Conservation (phyloP, 2,329 filamentous ascomycete species). For the Bimuria novae-zelandiae region DNA sequence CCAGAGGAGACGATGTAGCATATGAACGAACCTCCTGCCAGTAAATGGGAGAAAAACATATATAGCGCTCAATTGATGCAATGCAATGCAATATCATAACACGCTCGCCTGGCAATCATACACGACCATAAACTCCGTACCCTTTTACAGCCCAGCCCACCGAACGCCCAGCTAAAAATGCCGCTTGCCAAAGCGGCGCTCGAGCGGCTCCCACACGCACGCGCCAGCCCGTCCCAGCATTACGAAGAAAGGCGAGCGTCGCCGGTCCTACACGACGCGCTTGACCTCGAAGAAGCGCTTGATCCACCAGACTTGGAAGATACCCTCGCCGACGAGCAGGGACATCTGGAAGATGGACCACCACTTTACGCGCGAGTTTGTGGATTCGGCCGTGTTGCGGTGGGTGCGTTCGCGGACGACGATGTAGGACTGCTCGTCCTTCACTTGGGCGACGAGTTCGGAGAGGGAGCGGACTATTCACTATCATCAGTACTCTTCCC, state of each 20-base stretch:
- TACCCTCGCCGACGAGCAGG: conserved; percentile 84
- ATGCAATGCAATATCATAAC: no score
- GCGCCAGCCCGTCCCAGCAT: not conserved
- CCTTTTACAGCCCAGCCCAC: no score
- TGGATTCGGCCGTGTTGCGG: conserved; percentile 98
- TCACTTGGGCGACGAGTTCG: conserved; percentile 86
- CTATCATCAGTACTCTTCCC: conserved; percentile 18
- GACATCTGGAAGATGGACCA: conserved; percentile 97
- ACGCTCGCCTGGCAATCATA: no score
- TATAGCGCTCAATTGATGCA: no score
- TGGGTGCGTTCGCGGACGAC: conserved; percentile 93
- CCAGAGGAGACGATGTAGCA: no score
- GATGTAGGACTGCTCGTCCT: conserved; percentile 98
- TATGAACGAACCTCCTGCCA: no score
- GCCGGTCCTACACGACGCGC: conserved; percentile 33
- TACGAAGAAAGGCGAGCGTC: not conserved
- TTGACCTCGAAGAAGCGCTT: conserved; percentile 89
- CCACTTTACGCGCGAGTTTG: conserved; percentile 97
- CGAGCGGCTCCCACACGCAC: not conserved
- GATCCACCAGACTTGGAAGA: conserved; percentile 99
- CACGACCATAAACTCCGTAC: no score
- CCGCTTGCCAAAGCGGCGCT: not conserved
- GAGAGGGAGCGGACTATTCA: conserved; percentile 75
- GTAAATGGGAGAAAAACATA: no score
- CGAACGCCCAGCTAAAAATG: conserved; percentile 5